Evolutionary conservation across 805 yeast species (phyloP), one percentile per base, ranked within the genome.

Genomic region (Hyphopichia homilentoma): DNA sequence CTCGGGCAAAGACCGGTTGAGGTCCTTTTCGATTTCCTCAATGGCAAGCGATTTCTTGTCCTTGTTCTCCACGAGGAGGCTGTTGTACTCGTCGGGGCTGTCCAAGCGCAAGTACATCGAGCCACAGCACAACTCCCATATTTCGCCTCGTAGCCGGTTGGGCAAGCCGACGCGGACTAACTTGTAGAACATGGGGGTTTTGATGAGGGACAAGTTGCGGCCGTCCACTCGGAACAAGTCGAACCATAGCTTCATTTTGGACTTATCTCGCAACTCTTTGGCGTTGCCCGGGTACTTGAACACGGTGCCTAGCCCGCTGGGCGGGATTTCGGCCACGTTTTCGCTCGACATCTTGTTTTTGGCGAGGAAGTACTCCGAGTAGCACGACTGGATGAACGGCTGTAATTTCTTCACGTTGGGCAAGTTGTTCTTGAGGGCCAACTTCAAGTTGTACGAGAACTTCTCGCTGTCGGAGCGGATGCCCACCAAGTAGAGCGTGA

Each of bases 1-100:
- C 57, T 93, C 98, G 0, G 99, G 99, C 32, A 93, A 59, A 0
- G 97, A 89, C 36, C 99, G 71, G 52, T 90, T 88, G 48, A 93
- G 71, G 59, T 93, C 99, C 54, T 94, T 93, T 53, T 89, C 97
- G 40, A 93, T 93, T 50, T 93, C 99, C 42, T 93, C 98, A 24
- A 89, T 81, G 1, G 98, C 97, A 30, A 83, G 65, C 1, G 96
- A 84, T 1, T 64, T 65, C 36, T 79, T 75, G 4, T 79, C 84
- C 20, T 62, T 70, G 50, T 84, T 79, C 12, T 76, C 80, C 2
- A 64, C 68, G 31, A 88, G 64, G 6, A 89, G 43, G 20, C 61
- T 56, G 26, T 65, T 53, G 56, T 89, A 93, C 28, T 75, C 77
- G 0, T 71, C 75, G 8, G 69, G 70, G 46, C 82, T 68, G 32